These are phyloP conservation scores for Aspergillus aculeatus DNA, from an alignment of 2,329 filamentous ascomycete species.

Conservation along the genomic window DNA sequence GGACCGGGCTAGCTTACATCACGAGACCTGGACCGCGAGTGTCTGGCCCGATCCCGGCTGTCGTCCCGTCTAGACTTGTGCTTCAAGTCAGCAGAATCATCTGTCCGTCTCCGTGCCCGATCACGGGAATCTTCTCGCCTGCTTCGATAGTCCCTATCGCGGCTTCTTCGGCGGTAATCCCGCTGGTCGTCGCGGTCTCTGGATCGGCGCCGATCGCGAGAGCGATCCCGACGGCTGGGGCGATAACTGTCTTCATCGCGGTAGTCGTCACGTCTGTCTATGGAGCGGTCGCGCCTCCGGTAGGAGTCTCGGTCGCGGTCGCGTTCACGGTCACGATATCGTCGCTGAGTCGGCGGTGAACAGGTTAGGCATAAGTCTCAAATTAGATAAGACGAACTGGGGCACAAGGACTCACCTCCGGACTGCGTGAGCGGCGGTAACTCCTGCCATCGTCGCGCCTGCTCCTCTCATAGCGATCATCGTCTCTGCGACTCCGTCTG, in stretches of 20 bases:
- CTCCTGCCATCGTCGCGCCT: slow-evolving; percentile 52
- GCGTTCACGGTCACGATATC: slow-evolving; percentile 50
- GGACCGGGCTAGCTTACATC: slow-evolving; percentile 53
- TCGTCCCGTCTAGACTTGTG: slow-evolving; percentile 66
- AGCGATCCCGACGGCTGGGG: slow-evolving; percentile 60
- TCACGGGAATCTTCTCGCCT: slow-evolving; percentile 75
- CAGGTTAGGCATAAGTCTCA: slow-evolving; percentile 12
- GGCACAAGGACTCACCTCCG: slow-evolving; percentile 42
- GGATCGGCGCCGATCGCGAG: slow-evolving; percentile 64
- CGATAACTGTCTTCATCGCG: slow-evolving; percentile 64
- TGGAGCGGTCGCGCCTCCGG: slow-evolving; percentile 68
- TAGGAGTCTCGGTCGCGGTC: slow-evolving; percentile 60
- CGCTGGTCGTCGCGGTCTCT: slow-evolving; percentile 56
- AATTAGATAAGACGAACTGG: neutral
- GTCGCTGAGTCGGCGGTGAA: slow-evolving; percentile 46
- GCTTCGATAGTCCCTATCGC: slow-evolving; percentile 66
- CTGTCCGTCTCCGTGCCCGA: slow-evolving; percentile 61
- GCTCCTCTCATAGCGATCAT: slow-evolving; percentile 53
- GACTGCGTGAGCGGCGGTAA: slow-evolving; percentile 49
- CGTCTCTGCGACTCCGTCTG: slow-evolving; percentile 59
- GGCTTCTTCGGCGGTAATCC: slow-evolving; percentile 61
- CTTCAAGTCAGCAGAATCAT: slow-evolving; percentile 70
- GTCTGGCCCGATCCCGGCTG: slow-evolving; percentile 57
- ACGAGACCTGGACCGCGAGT: slow-evolving; percentile 50
- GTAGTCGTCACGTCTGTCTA: slow-evolving; percentile 49